A percentile compares a stretch with the other conserved stretches of the same genome.
phyloP scores from a whole-genome alignment of 495 filamentous ascomycete genomes.

The Halenospora varia region DNA sequence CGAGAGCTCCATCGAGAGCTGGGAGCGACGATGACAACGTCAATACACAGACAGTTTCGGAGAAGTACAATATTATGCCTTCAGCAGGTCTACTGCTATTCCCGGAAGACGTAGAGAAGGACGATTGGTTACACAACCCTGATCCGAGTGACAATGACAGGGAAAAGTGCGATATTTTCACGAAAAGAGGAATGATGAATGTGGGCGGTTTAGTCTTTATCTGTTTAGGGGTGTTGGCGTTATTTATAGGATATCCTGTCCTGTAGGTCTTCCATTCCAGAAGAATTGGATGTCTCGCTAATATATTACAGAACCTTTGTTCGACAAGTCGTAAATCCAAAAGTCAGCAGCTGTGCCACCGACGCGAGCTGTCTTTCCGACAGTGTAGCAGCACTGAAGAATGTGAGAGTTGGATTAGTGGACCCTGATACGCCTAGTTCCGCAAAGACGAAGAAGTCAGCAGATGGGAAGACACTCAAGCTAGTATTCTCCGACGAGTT shows the following conservation, averaged over 20 bases:
- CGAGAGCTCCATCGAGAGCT: slow-evolving; percentile 54
- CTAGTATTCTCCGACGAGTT: slow-evolving; percentile 78
- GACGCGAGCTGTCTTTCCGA: slow-evolving; percentile 55
- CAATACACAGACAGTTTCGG: slow-evolving; percentile 73
- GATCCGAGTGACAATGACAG: slow-evolving; percentile 60
- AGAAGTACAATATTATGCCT: slow-evolving; percentile 75
- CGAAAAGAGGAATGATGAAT: slow-evolving; percentile 61
- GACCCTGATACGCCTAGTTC: slow-evolving; percentile 68
- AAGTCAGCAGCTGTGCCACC: slow-evolving; percentile 7
- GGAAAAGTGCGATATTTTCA: slow-evolving; percentile 63
- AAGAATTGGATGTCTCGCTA: neutral
- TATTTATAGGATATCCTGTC: slow-evolving; percentile 73
- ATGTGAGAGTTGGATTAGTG: slow-evolving; percentile 57
- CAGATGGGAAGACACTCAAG: slow-evolving; percentile 57
- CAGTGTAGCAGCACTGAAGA: slow-evolving; percentile 52
- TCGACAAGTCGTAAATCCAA: neutral
- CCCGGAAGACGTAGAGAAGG: slow-evolving; percentile 74
- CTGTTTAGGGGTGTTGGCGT: slow-evolving; percentile 55
- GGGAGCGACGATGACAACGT: slow-evolving; percentile 63
- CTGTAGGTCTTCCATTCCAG: slow-evolving; percentile 45
- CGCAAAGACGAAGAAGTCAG: slow-evolving; percentile 50
- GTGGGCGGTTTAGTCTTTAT: slow-evolving; percentile 61
- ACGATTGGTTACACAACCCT: slow-evolving; percentile 74
- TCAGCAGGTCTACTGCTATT: slow-evolving; percentile 66
- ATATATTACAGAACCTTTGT: slow-evolving; percentile 14